Percentiles rank a stretch among this genome's conserved stretches.
Evolutionary conservation across 352 stramenopile genomes (phyloP).

Genomic region (Pythium brassicae): DNA sequence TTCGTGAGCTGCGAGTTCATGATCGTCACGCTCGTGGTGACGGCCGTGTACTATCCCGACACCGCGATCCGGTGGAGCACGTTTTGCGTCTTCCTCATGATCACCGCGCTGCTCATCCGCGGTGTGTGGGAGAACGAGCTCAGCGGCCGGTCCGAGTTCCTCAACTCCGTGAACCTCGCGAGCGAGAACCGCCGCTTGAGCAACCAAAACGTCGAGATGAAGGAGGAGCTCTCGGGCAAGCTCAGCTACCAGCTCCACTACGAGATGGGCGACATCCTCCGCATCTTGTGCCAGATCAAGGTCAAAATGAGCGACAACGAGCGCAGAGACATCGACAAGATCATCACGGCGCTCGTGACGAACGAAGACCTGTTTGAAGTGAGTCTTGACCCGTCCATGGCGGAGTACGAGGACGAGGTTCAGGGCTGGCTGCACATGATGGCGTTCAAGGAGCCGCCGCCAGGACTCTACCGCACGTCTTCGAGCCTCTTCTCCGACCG

Average conservation of each 20-base stretch:
- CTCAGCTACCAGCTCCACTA: conserved; percentile 65
- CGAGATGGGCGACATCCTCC: conserved; percentile 69
- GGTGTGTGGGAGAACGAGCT: conserved; percentile 43
- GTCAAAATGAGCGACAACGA: conserved; percentile 48
- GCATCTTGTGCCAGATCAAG: conserved; percentile 68
- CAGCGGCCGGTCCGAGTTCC: conserved; percentile 38
- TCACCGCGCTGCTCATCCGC: conserved; percentile 30
- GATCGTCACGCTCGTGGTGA: conserved; percentile 26
- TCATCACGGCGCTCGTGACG: conserved; percentile 61
- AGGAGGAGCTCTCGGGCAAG: conserved; percentile 57
- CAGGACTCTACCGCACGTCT: conserved; percentile 8
- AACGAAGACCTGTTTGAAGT: conserved; percentile 67
- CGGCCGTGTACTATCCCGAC: conserved; percentile 16
- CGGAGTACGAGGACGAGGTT: conserved; percentile 63
- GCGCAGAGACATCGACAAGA: conserved; percentile 58
- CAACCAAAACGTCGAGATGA: conserved; percentile 65
- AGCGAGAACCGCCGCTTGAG: conserved; percentile 55
- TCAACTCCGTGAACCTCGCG: conserved; percentile 47
- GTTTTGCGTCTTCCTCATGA: conserved; percentile 28
- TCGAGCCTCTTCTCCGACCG: conserved; percentile 7
- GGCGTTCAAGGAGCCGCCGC: conserved; percentile 37
- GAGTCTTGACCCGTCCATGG: conserved; percentile 41
- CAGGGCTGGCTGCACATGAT: conserved; percentile 75
- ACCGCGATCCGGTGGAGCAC: conserved; percentile 21
- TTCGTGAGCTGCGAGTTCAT: conserved; percentile 35